These are phyloP conservation scores for Nicotiana tomentosiformis DNA, from an alignment of 257 asterid species.

Conservation along the genomic window DNA sequence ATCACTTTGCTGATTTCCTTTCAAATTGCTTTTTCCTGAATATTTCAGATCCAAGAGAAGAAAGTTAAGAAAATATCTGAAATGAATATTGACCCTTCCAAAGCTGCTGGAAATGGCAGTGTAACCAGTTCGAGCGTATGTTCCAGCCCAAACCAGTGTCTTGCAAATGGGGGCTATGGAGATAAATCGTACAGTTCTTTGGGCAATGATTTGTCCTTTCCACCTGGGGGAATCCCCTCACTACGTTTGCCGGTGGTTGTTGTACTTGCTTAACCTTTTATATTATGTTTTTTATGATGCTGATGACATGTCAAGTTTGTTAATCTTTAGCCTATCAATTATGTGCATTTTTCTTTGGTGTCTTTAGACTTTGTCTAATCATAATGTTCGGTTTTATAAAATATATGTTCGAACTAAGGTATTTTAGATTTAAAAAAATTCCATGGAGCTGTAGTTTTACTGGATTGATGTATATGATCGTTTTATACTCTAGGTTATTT, in stretches of 20 bases:
- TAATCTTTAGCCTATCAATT: background rate
- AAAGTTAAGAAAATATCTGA: slow-evolving; percentile 60
- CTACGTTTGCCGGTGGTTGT: slow-evolving; percentile 75
- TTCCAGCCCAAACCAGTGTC: slow-evolving; percentile 45
- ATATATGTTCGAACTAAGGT: background rate
- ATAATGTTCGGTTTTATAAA: background rate
- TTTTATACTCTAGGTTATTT: background rate
- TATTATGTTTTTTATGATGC: slow-evolving; percentile 4
- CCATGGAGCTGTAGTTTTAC: background rate
- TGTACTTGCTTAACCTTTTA: slow-evolving; percentile 37
- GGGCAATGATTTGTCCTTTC: slow-evolving; percentile 43
- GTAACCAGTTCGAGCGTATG: slow-evolving; percentile 42
- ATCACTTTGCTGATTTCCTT: slow-evolving; percentile 3
- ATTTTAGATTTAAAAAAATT: background rate
- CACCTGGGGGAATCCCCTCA: slow-evolving; percentile 46
- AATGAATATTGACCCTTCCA: slow-evolving; percentile 40
- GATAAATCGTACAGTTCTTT: slow-evolving; percentile 37
- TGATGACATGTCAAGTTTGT: slow-evolving; percentile 7
- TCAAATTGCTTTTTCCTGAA: slow-evolving; percentile 4
- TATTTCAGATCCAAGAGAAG: slow-evolving; percentile 72
- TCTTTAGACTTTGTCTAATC: background rate
- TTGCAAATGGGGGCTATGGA: slow-evolving; percentile 50
- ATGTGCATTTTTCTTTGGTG: background rate
- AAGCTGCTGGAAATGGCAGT: slow-evolving; percentile 47
- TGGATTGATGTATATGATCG: background rate